Base-by-base conservation (phyloP, 441 rosid species). In the Heliophila coronopifolia region DNA sequence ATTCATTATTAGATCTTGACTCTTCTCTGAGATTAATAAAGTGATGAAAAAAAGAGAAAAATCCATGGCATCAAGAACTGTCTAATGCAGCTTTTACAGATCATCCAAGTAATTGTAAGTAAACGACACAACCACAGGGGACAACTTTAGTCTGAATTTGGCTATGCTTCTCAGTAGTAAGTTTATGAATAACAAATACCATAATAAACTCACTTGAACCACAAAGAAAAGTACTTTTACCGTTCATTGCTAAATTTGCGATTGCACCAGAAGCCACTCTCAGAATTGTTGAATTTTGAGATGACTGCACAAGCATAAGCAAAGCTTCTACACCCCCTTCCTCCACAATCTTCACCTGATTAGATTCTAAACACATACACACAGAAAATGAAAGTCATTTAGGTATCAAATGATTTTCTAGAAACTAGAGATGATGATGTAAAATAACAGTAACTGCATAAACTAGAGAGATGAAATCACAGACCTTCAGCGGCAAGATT, bases 401-500 rank as follows among this genome's bases (percentile, higher is more conserved):
- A 41, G 19, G 13, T 35, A 19, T 14, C n/a, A n/a, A n/a, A n/a
- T n/a, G n/a, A 37, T 10, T 8, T 51, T 51, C 17, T 51, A 15
- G 20, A 32, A 31, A 31, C 9, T 41, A 61, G 4, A 35, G 25
- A 27, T 35, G 19, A 59, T 23, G 33, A n/a, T n/a, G n/a, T 42
- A 16, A 39, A 7, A 14, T 13, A 25, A 18, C 15, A n/a, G 14
- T 11, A 53, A 17, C 12, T 24, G 17, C n/a, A n/a, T 42, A 12
- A 42, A 9, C 30, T 9, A 40, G 13, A 43, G 53, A 25, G 23
- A 61, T 40, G 58, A 49, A 30, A 57, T 23, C 42, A 43, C 60
- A 23, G 45, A 86, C 98, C 98, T 84, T 90, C 98, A 32, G 94
- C 94, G 18, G 98, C 98, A 50, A 90, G 87, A 75, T 90, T 86